Base-by-base conservation (phyloP, 495 filamentous ascomycete genomes). In the Aspergillus diversus region DNA sequence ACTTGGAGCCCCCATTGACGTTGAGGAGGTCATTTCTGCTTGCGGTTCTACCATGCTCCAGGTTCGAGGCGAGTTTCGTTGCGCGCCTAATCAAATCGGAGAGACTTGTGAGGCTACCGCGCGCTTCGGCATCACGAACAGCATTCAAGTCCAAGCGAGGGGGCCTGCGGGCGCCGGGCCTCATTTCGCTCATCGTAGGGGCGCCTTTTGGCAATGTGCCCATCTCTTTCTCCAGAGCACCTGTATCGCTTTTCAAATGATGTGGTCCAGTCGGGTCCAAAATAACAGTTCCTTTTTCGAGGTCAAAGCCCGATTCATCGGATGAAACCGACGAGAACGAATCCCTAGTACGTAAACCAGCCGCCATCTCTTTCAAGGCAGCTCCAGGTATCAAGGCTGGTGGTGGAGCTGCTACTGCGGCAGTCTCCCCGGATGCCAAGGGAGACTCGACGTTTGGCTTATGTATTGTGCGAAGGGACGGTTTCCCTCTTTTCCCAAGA, bases 1-100 rank as follows among this genome's bases (percentile, higher is more conserved):
- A 61, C 42, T 63, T 74, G n/a, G 72, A 59, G 34, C 73, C 71
- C 55, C 66, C 66, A 42, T 71, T 70, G 17, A 52, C 55, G 57
- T 71, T 73, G 16, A 77, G 60, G 52, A 80, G 67, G 60, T 83
- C 78, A 55, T 89, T 77, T 42, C 89, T 80, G 68, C 92, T 96
- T 37, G 87, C 90, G 32, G 95, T 96, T 63, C 86, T 85, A 5
- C 95, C 95, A 61, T 86, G 89, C 66, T 98, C 96, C 63, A 99
- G 83, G 69, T 93, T 92, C 0, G 93, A 84, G 5, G 95, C 95
- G 31, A 98, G 80, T 65, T 86, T 87, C 1, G 93, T 97, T 4
- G 95, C 95, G 51, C 95, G 84, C 64, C 86, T 82, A 61, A 99
- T 98, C 58, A 99, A 78, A 75, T 97, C 95, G 0, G 92, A 89